A percentile compares a stretch with the other conserved stretches of the same genome.
These are phyloP conservation scores for Clohesyomyces aquaticus DNA, from an alignment of 495 filamentous ascomycete species.

Conservation along the genomic window DNA sequence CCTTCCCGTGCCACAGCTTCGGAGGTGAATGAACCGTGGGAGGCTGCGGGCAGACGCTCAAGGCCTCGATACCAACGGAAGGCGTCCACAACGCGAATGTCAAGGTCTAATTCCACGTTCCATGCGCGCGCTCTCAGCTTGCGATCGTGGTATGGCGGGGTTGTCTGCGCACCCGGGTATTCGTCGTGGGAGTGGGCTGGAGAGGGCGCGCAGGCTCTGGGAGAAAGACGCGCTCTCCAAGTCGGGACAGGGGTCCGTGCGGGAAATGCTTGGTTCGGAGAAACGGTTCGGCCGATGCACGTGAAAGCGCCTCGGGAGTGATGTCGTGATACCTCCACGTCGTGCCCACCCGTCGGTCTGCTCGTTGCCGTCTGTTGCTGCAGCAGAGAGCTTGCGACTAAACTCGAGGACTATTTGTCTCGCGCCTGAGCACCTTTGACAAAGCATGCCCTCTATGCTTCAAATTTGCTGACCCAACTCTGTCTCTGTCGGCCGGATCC, in stretches of 20 bases:
- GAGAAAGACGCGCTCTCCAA: too few species aligned
- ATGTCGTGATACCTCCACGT: neutral
- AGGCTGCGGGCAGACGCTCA: neutral
- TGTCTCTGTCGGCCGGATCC: conserved; percentile 12
- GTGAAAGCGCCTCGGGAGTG: neutral
- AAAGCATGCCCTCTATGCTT: conserved; percentile 13
- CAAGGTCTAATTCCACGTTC: conserved; percentile 13
- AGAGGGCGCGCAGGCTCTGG: neutral
- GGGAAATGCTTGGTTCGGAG: neutral
- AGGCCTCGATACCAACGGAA: neutral
- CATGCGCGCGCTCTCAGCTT: conserved; percentile 24
- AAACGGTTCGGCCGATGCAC: conserved; percentile 3
- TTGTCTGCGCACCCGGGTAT: neutral
- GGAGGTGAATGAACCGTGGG: neutral
- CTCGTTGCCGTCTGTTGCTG: conserved; percentile 1
- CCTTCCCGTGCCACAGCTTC: neutral
- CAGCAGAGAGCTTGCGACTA: neutral
- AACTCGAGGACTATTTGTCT: neutral
- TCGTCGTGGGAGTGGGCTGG: neutral
- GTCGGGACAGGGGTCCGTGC: too few species aligned
- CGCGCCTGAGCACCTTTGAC: neutral
- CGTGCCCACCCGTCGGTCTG: conserved; percentile 1
- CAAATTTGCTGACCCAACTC: conserved; percentile 1
- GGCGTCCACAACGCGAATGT: conserved; percentile 25
- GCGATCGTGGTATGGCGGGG: neutral